Evolutionary conservation across 176 grass and related monocot species (phyloP), one percentile per base, ranked within the genome.

Genomic region (Cenchrus fungigraminus): DNA sequence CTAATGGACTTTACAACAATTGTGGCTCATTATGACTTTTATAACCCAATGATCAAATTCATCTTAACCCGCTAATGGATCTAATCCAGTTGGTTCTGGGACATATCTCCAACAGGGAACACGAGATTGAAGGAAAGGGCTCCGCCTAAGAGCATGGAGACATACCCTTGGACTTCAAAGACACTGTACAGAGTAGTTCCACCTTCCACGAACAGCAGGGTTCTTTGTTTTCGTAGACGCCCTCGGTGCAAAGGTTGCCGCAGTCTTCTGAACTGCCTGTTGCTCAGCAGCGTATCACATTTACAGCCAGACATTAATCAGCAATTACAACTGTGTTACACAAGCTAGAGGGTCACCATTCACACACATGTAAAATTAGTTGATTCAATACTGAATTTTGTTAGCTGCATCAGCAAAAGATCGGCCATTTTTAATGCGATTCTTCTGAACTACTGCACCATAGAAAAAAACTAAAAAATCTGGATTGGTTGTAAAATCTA

Each of bases 251-350:
- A 95, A 98, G 59, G 96, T 95, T 64, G 96, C 91, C 1, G 89
- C 96, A 8, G 96, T 98, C 87, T 98, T 95, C 72, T 95, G 93
- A 68, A 94, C 96, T 52, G 91, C 96, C 96, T 98, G 81, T 84
- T 94, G 74, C 79, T 87, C 87, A 76, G 67, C 45, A 87, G 9
- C 40, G 46, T 22, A 67, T 6, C 15, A 13, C 12, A 40, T 55
- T 22, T 67, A 69, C 65, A 56, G 55, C 77, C 79, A 66, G 60
- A 31, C 43, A 83, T 32, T 17, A 28, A 29, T 46, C 13, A n/a
- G 1, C n/a, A 29, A 58, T 52, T 45, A 64, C 6, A 70, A 75
- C 15, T 79, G 44, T 73, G 6, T n/a, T 43, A 11, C 47, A 20
- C 68, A 82, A 78, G 57, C 22, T 78, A 58, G 55, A 63, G 62